Evolutionary conservation across 2,329 filamentous ascomycete species (phyloP), one percentile per base, ranked within the genome.

Genomic region (Chrysoporthe deuterocubensis): DNA sequence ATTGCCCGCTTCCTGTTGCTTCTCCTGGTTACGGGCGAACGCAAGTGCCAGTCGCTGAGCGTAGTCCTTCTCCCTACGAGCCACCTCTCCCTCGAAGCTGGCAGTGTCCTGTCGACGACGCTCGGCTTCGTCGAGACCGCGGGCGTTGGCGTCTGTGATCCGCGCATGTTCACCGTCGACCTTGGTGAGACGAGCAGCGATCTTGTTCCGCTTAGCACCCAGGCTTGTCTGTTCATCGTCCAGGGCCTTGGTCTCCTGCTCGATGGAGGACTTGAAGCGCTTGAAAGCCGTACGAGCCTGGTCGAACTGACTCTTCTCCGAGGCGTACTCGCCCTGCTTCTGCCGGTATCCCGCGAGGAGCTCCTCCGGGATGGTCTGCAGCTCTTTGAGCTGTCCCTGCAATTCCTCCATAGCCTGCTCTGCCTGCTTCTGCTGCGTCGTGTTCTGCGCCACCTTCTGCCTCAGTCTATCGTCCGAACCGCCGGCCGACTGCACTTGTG

Each of bases 391-490:
- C 69, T 93, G 89, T 37, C 82, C 82, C 64, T 87, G 85, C 1
- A 79, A 69, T 7, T 74, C 71, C 5, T 65, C 62, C 11, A 76
- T 78, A 14, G 76, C 74, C 50, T 79, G 76, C 66, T 79, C 77
- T 2, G 85, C 84, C 74, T 88, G 91, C 67, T 88, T 88, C 78
- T 91, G 90, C 76, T 92, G 90, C 66, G 91, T 91, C 67, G 87
- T 89, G 75, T 92, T 90, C 77, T 94, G 92, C 70, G 89, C 86
- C 58, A 92, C 87, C 77, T 93, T 92, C 75, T 93, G 90, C 72
- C 88, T 86, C 73, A 90, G 86, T 75, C 92, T 90, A 74, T 94
- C 92, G 77, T 95, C 92, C 72, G 88, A 89, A 68, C 90, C 89
- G 70, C 91, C 91, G 18, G 87, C 85, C 46, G 90, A 90, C 67